Conservation (phyloP, 768 basidiomycete species). For the Lactarius quietus region DNA sequence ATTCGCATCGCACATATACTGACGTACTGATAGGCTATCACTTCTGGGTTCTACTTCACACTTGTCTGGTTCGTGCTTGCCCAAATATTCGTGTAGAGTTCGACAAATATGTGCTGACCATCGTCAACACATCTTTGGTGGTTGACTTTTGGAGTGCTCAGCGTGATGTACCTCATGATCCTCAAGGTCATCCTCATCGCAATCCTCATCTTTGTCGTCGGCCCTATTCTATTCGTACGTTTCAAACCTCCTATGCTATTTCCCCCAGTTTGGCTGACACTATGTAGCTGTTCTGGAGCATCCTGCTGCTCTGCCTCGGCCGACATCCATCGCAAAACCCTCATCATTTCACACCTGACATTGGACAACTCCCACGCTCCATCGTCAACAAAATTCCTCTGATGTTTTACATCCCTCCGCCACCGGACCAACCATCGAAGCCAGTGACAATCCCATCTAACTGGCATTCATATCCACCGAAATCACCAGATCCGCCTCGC, state of each 20-base stretch:
- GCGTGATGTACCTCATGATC: slow-evolving; percentile 73
- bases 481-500: slow-evolving; percentile 38
- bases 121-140: slow-evolving; percentile 84
- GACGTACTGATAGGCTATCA: slow-evolving; percentile 44
- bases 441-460: slow-evolving; percentile 17
- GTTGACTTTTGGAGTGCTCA: slow-evolving; percentile 76
- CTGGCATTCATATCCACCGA: slow-evolving; percentile 62
- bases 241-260: neutral
- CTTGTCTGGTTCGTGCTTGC: slow-evolving; percentile 80
- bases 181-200: slow-evolving; percentile 71
- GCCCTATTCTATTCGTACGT: slow-evolving; percentile 75
- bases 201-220: slow-evolving; percentile 71
- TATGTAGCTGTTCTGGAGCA: slow-evolving; percentile 67
- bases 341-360: slow-evolving; percentile 69
- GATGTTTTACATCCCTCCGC: slow-evolving; percentile 81
- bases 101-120: slow-evolving; percentile 65
- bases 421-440: slow-evolving; percentile 43
- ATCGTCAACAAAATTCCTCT: slow-evolving; percentile 78
- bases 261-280: slow-evolving; percentile 1
- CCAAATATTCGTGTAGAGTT: slow-evolving; percentile 75
- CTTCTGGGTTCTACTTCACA: slow-evolving; percentile 67
- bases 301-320: slow-evolving; percentile 73
- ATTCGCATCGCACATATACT: neutral
- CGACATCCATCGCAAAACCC: slow-evolving; percentile 77
- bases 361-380: slow-evolving; percentile 67